These are phyloP conservation scores for Talaromyces ruber DNA, from an alignment of 495 filamentous ascomycete genomes.

Conservation along the genomic window DNA sequence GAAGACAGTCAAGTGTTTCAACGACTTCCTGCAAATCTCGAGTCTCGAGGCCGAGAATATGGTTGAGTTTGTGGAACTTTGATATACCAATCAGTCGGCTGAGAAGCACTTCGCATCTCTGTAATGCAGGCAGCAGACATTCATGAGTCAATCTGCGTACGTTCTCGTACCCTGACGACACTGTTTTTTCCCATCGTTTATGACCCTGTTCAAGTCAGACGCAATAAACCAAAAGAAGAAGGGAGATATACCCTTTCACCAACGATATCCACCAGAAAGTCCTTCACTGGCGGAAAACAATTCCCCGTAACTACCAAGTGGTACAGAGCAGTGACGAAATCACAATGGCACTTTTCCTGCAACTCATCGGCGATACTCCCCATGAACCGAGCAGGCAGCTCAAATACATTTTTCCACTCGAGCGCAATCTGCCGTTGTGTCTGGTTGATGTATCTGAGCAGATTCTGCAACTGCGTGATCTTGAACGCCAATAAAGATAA, in stretches of 20 bases:
- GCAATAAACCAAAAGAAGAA: background rate
- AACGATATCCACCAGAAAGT: slow-evolving; percentile 85
- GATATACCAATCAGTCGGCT: slow-evolving; percentile 80
- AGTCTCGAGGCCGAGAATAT: slow-evolving; percentile 55
- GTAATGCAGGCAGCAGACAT: slow-evolving; percentile 78
- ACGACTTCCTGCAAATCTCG: slow-evolving; percentile 49
- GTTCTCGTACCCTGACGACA: slow-evolving; percentile 64
- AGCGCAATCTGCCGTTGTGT: slow-evolving; percentile 62
- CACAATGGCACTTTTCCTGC: slow-evolving; percentile 47
- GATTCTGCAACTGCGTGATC: slow-evolving; percentile 76
- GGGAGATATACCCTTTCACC: slow-evolving; percentile 60
- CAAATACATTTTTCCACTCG: slow-evolving; percentile 76
- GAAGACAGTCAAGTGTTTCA: slow-evolving; percentile 65
- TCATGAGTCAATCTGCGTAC: slow-evolving; percentile 74
- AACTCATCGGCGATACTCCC: slow-evolving; percentile 61
- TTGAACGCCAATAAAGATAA: slow-evolving; percentile 77
- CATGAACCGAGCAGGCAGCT: slow-evolving; percentile 70
- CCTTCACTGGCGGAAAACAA: slow-evolving; percentile 64
- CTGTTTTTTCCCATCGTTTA: slow-evolving; percentile 90
- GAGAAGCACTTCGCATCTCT: slow-evolving; percentile 73
- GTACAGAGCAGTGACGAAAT: slow-evolving; percentile 69
- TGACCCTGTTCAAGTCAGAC: slow-evolving; percentile 55
- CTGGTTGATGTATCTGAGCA: slow-evolving; percentile 74
- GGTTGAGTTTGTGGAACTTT: slow-evolving; percentile 63
- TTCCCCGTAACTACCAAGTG: slow-evolving; percentile 82